A percentile compares a stretch with the other conserved stretches of the same genome.
These are phyloP conservation scores for Trypanosoma congolense DNA, from an alignment of 208 protist genomes.

Conservation along the genomic window DNA sequence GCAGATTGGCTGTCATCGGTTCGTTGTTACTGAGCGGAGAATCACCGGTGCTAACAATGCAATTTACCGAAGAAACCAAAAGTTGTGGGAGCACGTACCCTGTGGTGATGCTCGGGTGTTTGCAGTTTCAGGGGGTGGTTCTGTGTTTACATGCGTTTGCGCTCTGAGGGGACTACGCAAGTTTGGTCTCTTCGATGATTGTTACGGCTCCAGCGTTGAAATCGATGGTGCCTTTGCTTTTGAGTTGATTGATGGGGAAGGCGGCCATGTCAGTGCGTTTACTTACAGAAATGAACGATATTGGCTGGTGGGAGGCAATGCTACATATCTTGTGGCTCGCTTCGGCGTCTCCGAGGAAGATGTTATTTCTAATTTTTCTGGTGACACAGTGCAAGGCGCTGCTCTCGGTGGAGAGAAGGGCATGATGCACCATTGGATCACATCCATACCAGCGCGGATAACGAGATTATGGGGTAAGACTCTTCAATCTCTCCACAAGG, in stretches of 20 bases:
- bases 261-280: constrained; percentile 59
- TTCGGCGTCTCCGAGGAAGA: constrained; percentile 67
- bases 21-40: constrained; percentile 61
- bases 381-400: background rate
- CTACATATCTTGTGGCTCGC: constrained; percentile 55
- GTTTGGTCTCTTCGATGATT: constrained; percentile 57
- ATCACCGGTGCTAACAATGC: constrained; percentile 45
- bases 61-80: constrained; percentile 66
- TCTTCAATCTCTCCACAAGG: constrained; percentile 16
- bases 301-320: constrained; percentile 63
- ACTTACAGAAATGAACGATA: constrained; percentile 36
- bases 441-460: constrained; percentile 37
- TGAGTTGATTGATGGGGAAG: constrained; percentile 69
- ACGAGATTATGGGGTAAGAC: constrained; percentile 40
- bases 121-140: constrained; percentile 3
- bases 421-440: constrained; percentile 1
- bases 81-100: constrained; percentile 81
- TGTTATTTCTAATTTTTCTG: constrained; percentile 30
- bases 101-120: constrained; percentile 68
- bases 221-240: constrained; percentile 29
- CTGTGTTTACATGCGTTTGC: constrained; percentile 23
- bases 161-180: constrained; percentile 57
- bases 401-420: background rate
- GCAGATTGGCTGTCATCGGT: constrained; percentile 27
- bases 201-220: constrained; percentile 12